Base-by-base conservation (phyloP, 129 eudicot genomes). In the Helianthus tuberosus region DNA sequence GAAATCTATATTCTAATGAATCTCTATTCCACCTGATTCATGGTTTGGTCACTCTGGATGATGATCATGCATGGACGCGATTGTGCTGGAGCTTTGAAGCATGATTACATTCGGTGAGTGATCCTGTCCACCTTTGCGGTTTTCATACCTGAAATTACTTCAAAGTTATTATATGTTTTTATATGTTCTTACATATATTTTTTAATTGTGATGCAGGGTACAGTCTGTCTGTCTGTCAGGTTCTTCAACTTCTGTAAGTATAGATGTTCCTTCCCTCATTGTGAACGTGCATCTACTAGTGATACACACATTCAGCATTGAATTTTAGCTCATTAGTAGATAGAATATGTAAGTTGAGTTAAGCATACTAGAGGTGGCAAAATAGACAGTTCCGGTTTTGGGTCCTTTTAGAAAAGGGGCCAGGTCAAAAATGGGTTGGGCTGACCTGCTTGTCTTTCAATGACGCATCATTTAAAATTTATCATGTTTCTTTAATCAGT, bases 1-100 rank as follows among this genome's bases (percentile, higher is more conserved):
- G 61, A 66, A 35, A 51, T 73, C 29, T 67, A 46, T 76, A 66
- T 75, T 77, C 92, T 85, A 82, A 89, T 82, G 58, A 80, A 72
- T 46, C 80, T 86, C 72, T 60, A 29, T 81, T 83, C 79, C 82
- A 44, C 87, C 87, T 89, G 88, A 87, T 87, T 88, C 87, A 85
- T 89, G 94, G 72, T 81, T 71, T 82, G 84, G 85, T 84, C 85
- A 66, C 65, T 75, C 79, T 82, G 89, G 88, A 79, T 79, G 84
- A 80, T 55, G 84, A 80, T 55, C 76, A 73, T 71, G 82, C 83
- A 73, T 47, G 89, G 89, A 82, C 83, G 84, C 84, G 74, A 15
- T 36, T 64, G 53, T 67, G 88, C 71, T 63, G 91, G 85, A 74
- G 86, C 80, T 57, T 58, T 68, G 68, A 70, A 80, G 77, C 77